Conservation (phyloP, 2,329 filamentous ascomycete genomes). For the Aureobasidium sp. region DNA sequence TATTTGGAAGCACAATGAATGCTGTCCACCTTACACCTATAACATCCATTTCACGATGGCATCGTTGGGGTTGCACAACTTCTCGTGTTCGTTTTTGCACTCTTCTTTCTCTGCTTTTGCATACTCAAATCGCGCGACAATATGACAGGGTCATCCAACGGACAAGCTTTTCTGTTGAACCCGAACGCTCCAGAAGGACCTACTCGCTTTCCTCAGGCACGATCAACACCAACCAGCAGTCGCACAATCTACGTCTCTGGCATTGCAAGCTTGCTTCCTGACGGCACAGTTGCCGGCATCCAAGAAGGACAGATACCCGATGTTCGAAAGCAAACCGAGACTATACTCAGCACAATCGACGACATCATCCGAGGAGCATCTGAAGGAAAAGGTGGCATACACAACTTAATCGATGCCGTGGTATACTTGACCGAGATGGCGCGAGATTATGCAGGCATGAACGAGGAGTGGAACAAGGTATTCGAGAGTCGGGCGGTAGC, state of each 20-base stretch:
- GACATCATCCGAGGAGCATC: background rate
- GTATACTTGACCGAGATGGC: constrained; percentile 37
- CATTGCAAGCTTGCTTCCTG: background rate
- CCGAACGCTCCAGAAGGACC: background rate
- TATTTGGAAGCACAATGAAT: background rate
- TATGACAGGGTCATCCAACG: background rate
- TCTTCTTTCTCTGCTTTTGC: background rate
- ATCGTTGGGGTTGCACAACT: no score
- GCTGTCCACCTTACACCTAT: background rate
- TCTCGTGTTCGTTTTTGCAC: no score
- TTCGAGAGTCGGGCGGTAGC: constrained; percentile 30
- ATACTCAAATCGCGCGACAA: background rate
- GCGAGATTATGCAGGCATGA: constrained; percentile 36
- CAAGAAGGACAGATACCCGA: background rate
- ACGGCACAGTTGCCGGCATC: background rate
- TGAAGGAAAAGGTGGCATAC: background rate
- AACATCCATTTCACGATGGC: no score
- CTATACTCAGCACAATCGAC: background rate
- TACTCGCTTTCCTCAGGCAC: background rate
- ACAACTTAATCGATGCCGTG: constrained; percentile 18
- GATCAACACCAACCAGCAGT: background rate
- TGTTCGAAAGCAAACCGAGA: background rate
- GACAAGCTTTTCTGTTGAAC: background rate
- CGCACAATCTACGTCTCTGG: background rate
- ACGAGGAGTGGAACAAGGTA: constrained; percentile 40